A percentile compares a stretch with the other conserved stretches of the same genome.
Evolutionary conservation across 257 asterid genomes (phyloP).

Genomic region (Linaria vulgaris): DNA sequence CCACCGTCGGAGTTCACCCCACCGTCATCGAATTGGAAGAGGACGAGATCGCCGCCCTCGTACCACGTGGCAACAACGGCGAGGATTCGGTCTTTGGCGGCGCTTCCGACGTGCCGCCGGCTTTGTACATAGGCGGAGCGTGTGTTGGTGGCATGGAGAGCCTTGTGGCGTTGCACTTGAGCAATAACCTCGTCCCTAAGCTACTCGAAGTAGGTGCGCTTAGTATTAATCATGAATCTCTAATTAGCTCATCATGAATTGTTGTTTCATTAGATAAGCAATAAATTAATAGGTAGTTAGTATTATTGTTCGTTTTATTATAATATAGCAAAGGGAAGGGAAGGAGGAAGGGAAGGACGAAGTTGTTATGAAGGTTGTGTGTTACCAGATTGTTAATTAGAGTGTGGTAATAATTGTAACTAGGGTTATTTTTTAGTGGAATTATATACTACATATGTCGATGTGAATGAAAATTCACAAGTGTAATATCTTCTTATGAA

Average conservation of each 20-base stretch:
- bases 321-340: too few species aligned
- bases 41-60: conserved; percentile 69
- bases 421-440: not conserved
- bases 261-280: too few species aligned
- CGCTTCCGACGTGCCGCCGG: conserved; percentile 32
- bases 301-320: too few species aligned
- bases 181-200: conserved; percentile 82
- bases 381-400: conserved; percentile 33
- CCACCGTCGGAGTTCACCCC: conserved; percentile 77
- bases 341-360: too few species aligned
- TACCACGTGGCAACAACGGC: not conserved
- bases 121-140: conserved; percentile 79
- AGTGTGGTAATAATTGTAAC: not conserved
- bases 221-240: conserved; percentile 22
- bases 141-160: conserved; percentile 86
- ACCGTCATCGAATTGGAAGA: conserved; percentile 85
- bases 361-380: too few species aligned
- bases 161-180: conserved; percentile 75
- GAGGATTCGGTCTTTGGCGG: too few species aligned
- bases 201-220: conserved; percentile 85
- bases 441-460: too few species aligned
- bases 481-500: too few species aligned
- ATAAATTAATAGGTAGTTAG: too few species aligned
- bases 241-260: not conserved
- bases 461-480: too few species aligned